Evolutionary conservation across 2,329 filamentous ascomycete genomes (phyloP).

Genomic region (Colletotrichum destructivum): DNA sequence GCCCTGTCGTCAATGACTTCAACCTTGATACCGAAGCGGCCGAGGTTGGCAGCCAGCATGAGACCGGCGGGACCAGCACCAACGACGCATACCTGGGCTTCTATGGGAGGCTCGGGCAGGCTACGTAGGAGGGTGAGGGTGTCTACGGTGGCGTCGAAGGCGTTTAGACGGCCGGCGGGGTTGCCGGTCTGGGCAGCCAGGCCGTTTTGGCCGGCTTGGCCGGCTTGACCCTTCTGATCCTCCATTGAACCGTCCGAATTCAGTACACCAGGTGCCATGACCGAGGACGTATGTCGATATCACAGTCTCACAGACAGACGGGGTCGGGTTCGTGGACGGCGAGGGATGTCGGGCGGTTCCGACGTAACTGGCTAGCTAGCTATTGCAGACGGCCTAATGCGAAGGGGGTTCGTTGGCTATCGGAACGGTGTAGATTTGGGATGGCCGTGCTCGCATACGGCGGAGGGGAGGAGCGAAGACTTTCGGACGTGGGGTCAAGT

Average conservation of each 20-base stretch:
- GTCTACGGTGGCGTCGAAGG: conserved; percentile 57
- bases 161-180: conserved; percentile 47
- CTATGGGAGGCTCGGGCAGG: conserved; percentile 62
- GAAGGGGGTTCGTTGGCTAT: background rate
- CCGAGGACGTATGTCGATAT: conserved; percentile 30
- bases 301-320: conserved; percentile 31
- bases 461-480: conserved; percentile 17
- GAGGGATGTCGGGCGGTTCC: background rate
- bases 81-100: conserved; percentile 66
- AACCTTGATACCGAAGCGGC: conserved; percentile 76
- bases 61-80: conserved; percentile 71
- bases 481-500: conserved; percentile 24
- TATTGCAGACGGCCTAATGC: conserved; percentile 23
- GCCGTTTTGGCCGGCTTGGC: conserved; percentile 43
- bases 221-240: conserved; percentile 48
- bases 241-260: conserved; percentile 51
- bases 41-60: conserved; percentile 70
- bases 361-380: conserved; percentile 26
- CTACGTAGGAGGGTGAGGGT: conserved; percentile 65
- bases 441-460: conserved; percentile 28
- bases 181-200: conserved; percentile 21
- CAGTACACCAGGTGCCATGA: conserved; percentile 56
- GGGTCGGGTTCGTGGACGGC: conserved; percentile 14
- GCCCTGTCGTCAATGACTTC: conserved; percentile 78
- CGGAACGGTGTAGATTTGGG: conserved; percentile 5